These are phyloP conservation scores for Taxillus chinensis DNA, from an alignment of 164 flowering plant species.

Conservation along the genomic window DNA sequence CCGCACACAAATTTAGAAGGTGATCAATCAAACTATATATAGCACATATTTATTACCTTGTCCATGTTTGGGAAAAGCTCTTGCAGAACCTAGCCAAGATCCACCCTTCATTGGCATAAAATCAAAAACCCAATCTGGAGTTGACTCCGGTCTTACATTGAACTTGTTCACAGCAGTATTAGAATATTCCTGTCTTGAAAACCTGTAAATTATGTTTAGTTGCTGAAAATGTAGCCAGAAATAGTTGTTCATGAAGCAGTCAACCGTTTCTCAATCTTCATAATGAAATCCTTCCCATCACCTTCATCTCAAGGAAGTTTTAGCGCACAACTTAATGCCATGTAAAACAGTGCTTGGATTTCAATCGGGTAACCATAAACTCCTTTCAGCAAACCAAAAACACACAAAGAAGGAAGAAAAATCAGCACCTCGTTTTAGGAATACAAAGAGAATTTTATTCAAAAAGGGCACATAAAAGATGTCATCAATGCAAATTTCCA, in stretches of 20 bases:
- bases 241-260: slow-evolving; percentile 27
- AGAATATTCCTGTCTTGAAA: slow-evolving; percentile 32
- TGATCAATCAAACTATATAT: too few relatives aligned
- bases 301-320: slow-evolving; percentile 25
- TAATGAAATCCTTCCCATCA: slow-evolving; percentile 26
- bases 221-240: slow-evolving; percentile 34
- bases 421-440: too few relatives aligned
- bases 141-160: slow-evolving; percentile 30
- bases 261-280: slow-evolving; percentile 22
- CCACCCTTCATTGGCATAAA: slow-evolving; percentile 39
- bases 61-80: too few relatives aligned
- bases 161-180: slow-evolving; percentile 35
- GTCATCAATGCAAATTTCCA: too few relatives aligned
- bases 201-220: slow-evolving; percentile 32
- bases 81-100: slow-evolving; percentile 28
- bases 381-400: slow-evolving; percentile 22
- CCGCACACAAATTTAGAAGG: too few relatives aligned
- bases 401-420: too few relatives aligned
- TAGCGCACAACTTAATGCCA: slow-evolving; percentile 30
- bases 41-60: too few relatives aligned
- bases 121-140: slow-evolving; percentile 38
- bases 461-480: too few relatives aligned
- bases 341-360: slow-evolving; percentile 35
- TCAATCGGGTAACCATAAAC: slow-evolving; percentile 38
- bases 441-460: too few relatives aligned